Conservation (phyloP, 73 alveolate genomes). For the Uronychia setigera region DNA sequence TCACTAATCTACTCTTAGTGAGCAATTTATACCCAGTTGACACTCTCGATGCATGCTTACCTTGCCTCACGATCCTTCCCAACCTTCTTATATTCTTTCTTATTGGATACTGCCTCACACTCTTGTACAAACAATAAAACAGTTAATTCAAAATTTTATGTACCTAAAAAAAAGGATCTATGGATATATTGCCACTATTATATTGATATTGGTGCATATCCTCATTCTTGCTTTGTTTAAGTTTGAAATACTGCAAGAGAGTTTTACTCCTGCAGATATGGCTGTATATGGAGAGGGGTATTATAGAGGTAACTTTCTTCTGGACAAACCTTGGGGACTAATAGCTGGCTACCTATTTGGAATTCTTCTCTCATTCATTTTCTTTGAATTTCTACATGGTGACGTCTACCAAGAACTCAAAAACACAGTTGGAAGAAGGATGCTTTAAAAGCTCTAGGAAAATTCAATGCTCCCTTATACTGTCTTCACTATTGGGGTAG, state of each 20-base stretch:
- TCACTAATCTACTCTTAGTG: neutral
- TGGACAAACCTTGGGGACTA: slow-evolving; percentile 20
- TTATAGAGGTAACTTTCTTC: neutral
- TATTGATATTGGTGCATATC: neutral
- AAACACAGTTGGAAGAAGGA: neutral
- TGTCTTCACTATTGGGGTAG: neutral
- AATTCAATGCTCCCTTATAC: neutral
- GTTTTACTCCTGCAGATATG: too few relatives aligned
- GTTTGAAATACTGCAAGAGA: too few relatives aligned
- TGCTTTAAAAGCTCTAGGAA: neutral
- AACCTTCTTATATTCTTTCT: neutral
- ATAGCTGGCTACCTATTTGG: slow-evolving; percentile 20
- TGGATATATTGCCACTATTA: neutral
- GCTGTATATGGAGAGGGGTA: neutral
- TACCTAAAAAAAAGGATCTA: neutral
- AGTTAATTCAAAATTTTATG: neutral
- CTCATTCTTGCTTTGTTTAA: neutral
- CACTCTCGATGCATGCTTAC: neutral
- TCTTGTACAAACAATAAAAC: too few relatives aligned
- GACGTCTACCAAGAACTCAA: neutral
- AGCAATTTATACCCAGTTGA: slow-evolving; percentile 9
- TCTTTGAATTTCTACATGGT: slow-evolving; percentile 2
- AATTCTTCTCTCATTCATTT: neutral
- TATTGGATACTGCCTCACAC: neutral
- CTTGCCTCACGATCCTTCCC: neutral